Evolutionary conservation across 495 filamentous ascomycete species (phyloP).

Genomic region (Clohesyomyces aquaticus): DNA sequence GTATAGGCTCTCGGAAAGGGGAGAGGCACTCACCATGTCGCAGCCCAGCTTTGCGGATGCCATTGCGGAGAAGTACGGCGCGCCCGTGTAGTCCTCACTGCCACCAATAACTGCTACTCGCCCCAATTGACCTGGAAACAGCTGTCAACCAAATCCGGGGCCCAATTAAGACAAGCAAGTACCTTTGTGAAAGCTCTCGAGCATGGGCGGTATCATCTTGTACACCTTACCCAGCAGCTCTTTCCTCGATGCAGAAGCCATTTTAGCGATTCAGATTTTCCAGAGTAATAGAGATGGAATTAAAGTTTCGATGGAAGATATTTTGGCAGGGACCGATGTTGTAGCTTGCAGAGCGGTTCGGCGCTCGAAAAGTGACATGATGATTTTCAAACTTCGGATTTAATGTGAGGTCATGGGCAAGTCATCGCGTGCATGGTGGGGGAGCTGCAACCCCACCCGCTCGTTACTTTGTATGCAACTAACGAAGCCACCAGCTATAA

Average conservation of each 20-base stretch:
- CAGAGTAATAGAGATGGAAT: background rate
- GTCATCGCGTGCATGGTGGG: slow-evolving; percentile 17
- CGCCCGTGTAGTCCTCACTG: slow-evolving; percentile 93
- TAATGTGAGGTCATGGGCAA: slow-evolving; percentile 11
- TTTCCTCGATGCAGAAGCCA: slow-evolving; percentile 60
- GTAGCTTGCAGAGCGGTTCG: background rate
- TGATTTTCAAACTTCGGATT: background rate
- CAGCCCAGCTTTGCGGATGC: slow-evolving; percentile 80
- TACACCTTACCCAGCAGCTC: slow-evolving; percentile 79
- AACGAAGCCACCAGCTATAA: background rate
- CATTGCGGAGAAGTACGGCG: slow-evolving; percentile 97
- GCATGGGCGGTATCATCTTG: slow-evolving; percentile 91
- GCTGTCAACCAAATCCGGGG: slow-evolving; percentile 6
- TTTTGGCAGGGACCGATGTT: background rate
- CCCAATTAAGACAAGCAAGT: slow-evolving; percentile 14
- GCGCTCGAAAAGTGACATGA: background rate
- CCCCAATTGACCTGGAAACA: slow-evolving; percentile 76
- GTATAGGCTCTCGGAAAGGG: slow-evolving; percentile 3
- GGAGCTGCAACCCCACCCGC: background rate
- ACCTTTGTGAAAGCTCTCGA: slow-evolving; percentile 98
- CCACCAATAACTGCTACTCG: slow-evolving; percentile 93
- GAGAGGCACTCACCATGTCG: slow-evolving; percentile 41
- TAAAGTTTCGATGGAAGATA: background rate
- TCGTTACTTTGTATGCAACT: background rate
- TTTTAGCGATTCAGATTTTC: slow-evolving; percentile 29